Base-by-base conservation (phyloP, 1,284 basidiomycete genomes). In the Ceratobasidium sp. region DNA sequence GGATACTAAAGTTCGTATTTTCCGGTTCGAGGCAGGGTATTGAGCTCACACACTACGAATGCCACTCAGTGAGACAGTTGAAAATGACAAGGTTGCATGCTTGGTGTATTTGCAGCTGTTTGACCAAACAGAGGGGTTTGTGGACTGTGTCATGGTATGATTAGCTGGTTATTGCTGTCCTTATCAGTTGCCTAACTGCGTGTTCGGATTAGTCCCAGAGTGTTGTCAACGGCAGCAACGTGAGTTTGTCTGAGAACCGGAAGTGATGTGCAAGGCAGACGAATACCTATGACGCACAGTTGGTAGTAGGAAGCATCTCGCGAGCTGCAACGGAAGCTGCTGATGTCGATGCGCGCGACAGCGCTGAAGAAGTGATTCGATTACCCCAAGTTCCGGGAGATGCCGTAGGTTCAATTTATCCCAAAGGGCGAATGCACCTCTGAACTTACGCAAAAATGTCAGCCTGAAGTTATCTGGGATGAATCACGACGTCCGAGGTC, bases 91-190 rank as follows among this genome's bases (percentile, higher is more conserved):
- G 79, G 91, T 90, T 0, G 91, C 91, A 0, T 88, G 87, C 29
- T 84, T 93, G 27, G 89, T 88, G 0, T 93, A 93, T 78, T 83
- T 93, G 62, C 88, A 91, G 63, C 85, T 93, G 81, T 85, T 86
- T 78, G 91, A 92, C 83, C 92, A 91, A 78, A 87, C 89, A 0
- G 88, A 88, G 76, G 90, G 90, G 8, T 92, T 90, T 79, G 83
- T 92, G 54, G 83, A 91, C 14, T 92, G 90, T 79, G 86, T 87
- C 39, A 86, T 92, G 74, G 91, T 92, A 78, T 80, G 90, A 85
- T 54, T 75, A n/a, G 53, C 71, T 61, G 65, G 53, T 58, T 56
- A 41, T 27, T 31, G 24, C 3, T 27, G 2, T 6, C 14, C n/a
- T 22, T n/a, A 31, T 62, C 31, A 14, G n/a, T 19, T 3, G 48